phyloP scores from a whole-genome alignment of 441 rosid genomes.

The Syzygium malaccense region DNA sequence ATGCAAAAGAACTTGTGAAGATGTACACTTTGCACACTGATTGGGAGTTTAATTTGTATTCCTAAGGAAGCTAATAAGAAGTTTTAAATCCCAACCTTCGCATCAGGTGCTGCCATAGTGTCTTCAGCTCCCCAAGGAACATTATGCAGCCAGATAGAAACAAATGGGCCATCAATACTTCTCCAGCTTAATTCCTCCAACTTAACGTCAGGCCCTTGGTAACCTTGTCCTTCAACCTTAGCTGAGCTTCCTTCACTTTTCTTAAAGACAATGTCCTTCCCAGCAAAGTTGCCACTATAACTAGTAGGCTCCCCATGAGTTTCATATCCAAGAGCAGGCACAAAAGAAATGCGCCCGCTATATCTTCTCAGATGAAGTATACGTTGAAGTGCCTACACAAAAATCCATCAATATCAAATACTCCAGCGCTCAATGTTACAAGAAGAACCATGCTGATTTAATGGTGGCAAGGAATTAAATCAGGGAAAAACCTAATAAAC shows the following conservation, averaged over 20 bases:
- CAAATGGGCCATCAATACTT: conserved; percentile 78
- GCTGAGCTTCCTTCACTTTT: conserved; percentile 19
- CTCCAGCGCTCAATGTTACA: not conserved
- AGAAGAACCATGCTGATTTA: not conserved
- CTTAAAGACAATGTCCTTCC: not conserved
- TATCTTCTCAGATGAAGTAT: conserved; percentile 58
- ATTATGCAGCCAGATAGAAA: conserved; percentile 94
- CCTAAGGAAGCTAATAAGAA: not conserved
- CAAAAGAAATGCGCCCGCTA: conserved; percentile 60
- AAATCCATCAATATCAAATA: not conserved
- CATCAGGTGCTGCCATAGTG: conserved; percentile 83
- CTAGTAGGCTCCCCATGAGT: conserved; percentile 50
- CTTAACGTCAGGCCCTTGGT: conserved; percentile 53
- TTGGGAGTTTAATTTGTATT: not conserved
- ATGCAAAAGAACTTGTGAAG: not conserved
- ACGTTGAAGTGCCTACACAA: conserved; percentile 62
- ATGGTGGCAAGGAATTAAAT: not conserved
- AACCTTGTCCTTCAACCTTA: conserved; percentile 25
- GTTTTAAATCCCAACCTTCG: conserved; percentile 51
- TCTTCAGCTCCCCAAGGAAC: conserved; percentile 90
- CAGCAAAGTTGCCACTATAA: conserved; percentile 20
- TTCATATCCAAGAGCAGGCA: conserved; percentile 92
- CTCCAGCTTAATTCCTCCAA: conserved; percentile 59
- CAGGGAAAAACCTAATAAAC: not conserved
- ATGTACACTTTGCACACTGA: not conserved